phyloP scores from a whole-genome alignment of 1,284 basidiomycete species.

The Cystobasidiaceae sp. region DNA sequence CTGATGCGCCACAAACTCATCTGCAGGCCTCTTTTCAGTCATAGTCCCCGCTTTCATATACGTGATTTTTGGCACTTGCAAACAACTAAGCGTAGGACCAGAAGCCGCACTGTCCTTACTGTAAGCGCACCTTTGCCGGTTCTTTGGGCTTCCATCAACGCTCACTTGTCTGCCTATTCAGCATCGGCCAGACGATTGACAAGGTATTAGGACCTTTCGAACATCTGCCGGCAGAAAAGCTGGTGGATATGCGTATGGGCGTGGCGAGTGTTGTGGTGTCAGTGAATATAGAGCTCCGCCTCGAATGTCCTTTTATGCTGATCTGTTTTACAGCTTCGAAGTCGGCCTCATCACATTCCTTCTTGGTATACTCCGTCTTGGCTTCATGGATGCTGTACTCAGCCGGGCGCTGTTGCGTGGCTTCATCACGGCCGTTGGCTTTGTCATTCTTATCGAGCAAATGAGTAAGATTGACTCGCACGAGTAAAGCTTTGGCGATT shows the following conservation, averaged over 20 bases:
- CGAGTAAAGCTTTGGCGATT: neutral
- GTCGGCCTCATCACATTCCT: constrained; percentile 81
- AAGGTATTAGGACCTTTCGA: constrained; percentile 9
- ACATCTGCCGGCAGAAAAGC: constrained; percentile 2
- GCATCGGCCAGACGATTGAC: constrained; percentile 24
- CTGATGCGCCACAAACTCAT: constrained; percentile 44
- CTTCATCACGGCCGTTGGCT: constrained; percentile 67
- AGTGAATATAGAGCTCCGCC: neutral
- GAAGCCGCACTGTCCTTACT: constrained; percentile 86
- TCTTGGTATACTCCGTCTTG: constrained; percentile 79
- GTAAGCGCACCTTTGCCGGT: constrained; percentile 35
- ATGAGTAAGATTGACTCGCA: constrained; percentile 55
- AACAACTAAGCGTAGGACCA: constrained; percentile 62
- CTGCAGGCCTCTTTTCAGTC: constrained; percentile 69
- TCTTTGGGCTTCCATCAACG: neutral
- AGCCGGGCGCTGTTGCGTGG: constrained; percentile 77
- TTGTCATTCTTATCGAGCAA: constrained; percentile 61
- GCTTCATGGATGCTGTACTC: constrained; percentile 92
- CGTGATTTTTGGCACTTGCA: constrained; percentile 75
- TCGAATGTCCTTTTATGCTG: constrained; percentile 52
- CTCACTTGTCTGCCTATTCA: neutral
- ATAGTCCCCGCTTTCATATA: constrained; percentile 46
- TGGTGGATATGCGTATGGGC: constrained; percentile 15
- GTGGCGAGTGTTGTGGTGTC: constrained; percentile 26
- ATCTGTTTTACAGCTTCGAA: constrained; percentile 71